Evolutionary conservation across 805 yeast genomes (phyloP).

Genomic region (Ogataea saltuana): DNA sequence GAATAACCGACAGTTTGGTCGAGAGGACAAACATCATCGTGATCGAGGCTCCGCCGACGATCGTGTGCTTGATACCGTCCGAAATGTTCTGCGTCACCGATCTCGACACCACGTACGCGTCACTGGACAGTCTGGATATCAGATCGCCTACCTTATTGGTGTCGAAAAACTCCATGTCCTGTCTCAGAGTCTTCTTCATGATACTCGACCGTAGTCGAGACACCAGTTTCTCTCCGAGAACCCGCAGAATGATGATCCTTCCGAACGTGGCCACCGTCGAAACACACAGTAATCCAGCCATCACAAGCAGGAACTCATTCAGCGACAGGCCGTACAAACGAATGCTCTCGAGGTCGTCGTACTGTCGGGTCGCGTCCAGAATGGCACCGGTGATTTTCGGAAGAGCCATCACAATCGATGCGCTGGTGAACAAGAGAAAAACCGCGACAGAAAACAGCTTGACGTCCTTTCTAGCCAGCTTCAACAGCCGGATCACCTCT

Average conservation of each 20-base stretch:
- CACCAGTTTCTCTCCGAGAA: conserved; percentile 84
- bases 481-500: conserved; percentile 42
- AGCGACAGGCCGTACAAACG: conserved; percentile 59
- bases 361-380: conserved; percentile 48
- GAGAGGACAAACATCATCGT: conserved; percentile 90
- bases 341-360: conserved; percentile 27
- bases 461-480: conserved; percentile 47
- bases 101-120: conserved; percentile 85
- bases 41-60: conserved; percentile 80
- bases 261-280: conserved; percentile 84
- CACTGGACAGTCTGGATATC: conserved; percentile 83
- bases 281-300: conserved; percentile 61
- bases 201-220: conserved; percentile 79
- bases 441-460: conserved; percentile 46
- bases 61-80: conserved; percentile 82
- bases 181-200: conserved; percentile 74
- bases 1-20: conserved; percentile 72
- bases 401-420: conserved; percentile 50
- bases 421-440: conserved; percentile 46
- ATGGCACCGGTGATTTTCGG: conserved; percentile 60
- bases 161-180: conserved; percentile 89
- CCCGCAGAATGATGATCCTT: conserved; percentile 69
- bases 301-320: conserved; percentile 57
- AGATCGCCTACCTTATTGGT: conserved; percentile 90
- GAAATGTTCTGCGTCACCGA: conserved; percentile 86